phyloP scores from a whole-genome alignment of 2,329 filamentous ascomycete species.

The Pyrenophora seminiperda region DNA sequence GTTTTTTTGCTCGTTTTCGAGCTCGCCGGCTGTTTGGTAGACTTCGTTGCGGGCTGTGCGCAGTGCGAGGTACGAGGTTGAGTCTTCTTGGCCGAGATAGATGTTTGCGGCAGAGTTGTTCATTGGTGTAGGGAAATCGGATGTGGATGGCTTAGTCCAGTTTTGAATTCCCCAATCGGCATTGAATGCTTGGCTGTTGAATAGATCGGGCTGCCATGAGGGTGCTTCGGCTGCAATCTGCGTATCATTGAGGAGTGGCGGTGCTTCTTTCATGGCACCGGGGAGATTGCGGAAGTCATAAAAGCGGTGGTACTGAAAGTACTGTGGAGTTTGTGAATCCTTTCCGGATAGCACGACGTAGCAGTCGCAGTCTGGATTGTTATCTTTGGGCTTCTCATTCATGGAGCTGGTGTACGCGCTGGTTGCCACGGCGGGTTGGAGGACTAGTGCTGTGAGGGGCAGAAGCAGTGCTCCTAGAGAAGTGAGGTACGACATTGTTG shows the following conservation, averaged over 20 bases:
- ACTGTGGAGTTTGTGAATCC: conserved; percentile 44
- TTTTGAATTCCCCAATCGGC: conserved; percentile 50
- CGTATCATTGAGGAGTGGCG: conserved; percentile 34
- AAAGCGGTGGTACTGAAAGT: conserved; percentile 59
- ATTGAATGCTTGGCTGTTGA: conserved; percentile 45
- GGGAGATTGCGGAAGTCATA: conserved; percentile 57
- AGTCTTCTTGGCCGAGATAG: conserved; percentile 48
- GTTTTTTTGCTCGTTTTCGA: conserved; percentile 53
- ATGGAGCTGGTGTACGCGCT: conserved; percentile 37
- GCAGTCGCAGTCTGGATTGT: conserved; percentile 52
- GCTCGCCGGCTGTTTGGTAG: conserved; percentile 56
- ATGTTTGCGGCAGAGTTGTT: conserved; percentile 55
- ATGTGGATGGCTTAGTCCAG: conserved; percentile 51
- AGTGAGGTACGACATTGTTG: conserved; percentile 24
- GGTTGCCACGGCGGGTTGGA: conserved; percentile 29
- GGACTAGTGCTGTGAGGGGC: conserved; percentile 30
- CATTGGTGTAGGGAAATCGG: conserved; percentile 50
- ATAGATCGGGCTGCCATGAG: conserved; percentile 46
- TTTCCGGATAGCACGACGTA: conserved; percentile 54
- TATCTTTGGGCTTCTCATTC: conserved; percentile 40
- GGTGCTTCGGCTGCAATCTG: conserved; percentile 24
- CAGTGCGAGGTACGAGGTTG: conserved; percentile 53
- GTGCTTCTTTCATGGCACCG: conserved; percentile 31
- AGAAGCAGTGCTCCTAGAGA: conserved; percentile 31
- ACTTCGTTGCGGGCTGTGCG: conserved; percentile 52